Base-by-base conservation (phyloP, 139 green algal genomes). In the Chlamydomonas sp. region DNA sequence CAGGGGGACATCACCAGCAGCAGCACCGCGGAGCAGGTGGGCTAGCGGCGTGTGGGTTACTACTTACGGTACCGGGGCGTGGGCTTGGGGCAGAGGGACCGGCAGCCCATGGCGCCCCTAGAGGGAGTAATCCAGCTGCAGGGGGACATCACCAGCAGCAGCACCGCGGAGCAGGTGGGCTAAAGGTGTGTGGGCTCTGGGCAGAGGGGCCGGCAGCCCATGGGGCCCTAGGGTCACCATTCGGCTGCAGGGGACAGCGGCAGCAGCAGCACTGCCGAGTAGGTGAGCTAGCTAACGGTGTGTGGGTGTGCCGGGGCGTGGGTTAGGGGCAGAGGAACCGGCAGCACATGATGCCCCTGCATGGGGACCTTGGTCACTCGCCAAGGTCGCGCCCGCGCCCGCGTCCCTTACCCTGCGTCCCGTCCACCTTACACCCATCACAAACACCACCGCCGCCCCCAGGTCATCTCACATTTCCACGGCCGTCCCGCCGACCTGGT, bases 101-200 rank as follows among this genome's bases (percentile, higher is more conserved):
- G 99, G 79, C 97, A 99, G 93, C 98, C 98, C 63, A 99, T 99
- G 98, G 97, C 97, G 15, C 95, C 98, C n/a, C 95, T 99, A 4
- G 98, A 99, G 84, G 98, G 98, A 1, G 95, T 99, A 5, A 94
- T 89, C 1, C 93, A 97, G 88, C 95, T 99, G 49, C 97, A 98
- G 91, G 97, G 97, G 3, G 97, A 99, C 93, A 99, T 99, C 90
- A 98, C 95, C 67, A 92, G 85, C 18, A 84, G 90, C 60, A 82
- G 49, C 10, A 97, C 95, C 0, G 90, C 93, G 0, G 20, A 63
- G 78, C 87, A 95, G 85, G 90, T 99, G 63, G 49, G 79, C 15
- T 49, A 49, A 76, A 7, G 7, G n/a, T 59, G 72, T 10, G n/a
- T 3, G 4, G n/a, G 72, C 31, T 49, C 31, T 49, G 31, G 31